Base-by-base conservation (phyloP, 192 early-diverging fungal genomes). In the Coemansia sp. region DNA sequence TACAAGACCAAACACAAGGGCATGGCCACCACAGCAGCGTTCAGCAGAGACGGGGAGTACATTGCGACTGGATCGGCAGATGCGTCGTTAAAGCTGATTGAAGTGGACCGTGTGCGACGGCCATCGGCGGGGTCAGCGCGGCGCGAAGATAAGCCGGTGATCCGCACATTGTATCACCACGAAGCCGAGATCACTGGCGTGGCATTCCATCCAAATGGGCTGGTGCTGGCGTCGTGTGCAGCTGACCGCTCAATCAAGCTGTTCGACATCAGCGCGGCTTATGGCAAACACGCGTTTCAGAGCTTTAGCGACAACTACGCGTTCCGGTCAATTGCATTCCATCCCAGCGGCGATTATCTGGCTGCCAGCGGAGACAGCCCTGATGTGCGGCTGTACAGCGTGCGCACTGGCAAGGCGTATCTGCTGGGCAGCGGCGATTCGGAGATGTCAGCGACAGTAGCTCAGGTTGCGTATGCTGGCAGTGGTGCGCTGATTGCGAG, bases 81-180 rank as follows among this genome's bases (percentile, higher is more conserved):
- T 74, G 79, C 90, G 11, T 91, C 96, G 41, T 72, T 96, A 60
- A 96, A 96, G 83, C 86, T 98, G 50, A 81, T 98, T 29, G 94
- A 96, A 51, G 91, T 93, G 37, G 79, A 84, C 70, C 87, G 88
- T 60, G 93, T 96, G 84, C 72, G 69, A 29, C 60, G 54, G 21
- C 77, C 77, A 27, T 85, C 86, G 69, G 79, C 85, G 35, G 82
- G 84, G 35, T 76, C 83, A 14, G 87, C 88, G 51, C 85, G 87
- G 72, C 76, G 66, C 15, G 83, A 85, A 4, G 93, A 92, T 67
- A 92, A 92, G 71, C 90, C 91, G 0, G 94, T 96, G 52, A 90
- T 98, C 64, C 83, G 92, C 23, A 92, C 94, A 14, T 85, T 96
- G 35, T 95, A 95, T 77, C 89, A 98, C 73, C 94, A 96, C 69